Base-by-base conservation (phyloP, 1,284 basidiomycete genomes). In the Cryptococcus wingfieldii region DNA sequence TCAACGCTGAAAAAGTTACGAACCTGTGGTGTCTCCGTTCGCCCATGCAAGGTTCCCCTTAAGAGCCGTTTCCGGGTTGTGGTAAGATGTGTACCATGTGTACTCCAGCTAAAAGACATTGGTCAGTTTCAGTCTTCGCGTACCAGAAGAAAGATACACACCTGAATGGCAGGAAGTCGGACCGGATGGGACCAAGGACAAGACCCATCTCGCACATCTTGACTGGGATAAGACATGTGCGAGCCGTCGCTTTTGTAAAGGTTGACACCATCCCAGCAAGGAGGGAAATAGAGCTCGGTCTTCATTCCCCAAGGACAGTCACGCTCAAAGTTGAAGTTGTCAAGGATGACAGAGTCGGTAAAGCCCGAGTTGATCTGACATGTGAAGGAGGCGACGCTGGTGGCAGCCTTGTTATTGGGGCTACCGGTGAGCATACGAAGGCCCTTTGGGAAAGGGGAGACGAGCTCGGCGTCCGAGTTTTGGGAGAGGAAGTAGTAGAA, bases 31-130 rank as follows among this genome's bases (percentile, higher is more conserved):
- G 56, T 75, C 72, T 39, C 72, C 72, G 53, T 71, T 72, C n/a
- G 75, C 69, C 71, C 71, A 74, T 25, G 65, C 67, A 13, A 75
- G 58, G 46, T 71, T 64, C 13, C 71, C 70, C 43, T 55, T 52
- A 14, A 67, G 41, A 6, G 66, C 38, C 6, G 53, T 55, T 16
- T 65, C 66, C 2, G 66, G 65, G 47, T 56, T 57, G 51, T 57
- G 58, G 8, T 55, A 46, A 6, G 58, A 54, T n/a, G 63, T 60
- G 13, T 56, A 16, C 54, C 58, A 72, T 23, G 68, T 70, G 56
- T 62, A 68, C 56, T 75, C 72, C 51, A 72, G 60, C 53, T 47
- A 18, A 2, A 8, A 44, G 14, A 12, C 18, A 44, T 18, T 19
- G 18, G 41, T 44, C 18, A 44, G 42, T 25, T 7, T 18, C 12